Evolutionary conservation across 129 eudicot genomes (phyloP), one percentile per base, ranked within the genome.

Genomic region (Artemisia tridentata): DNA sequence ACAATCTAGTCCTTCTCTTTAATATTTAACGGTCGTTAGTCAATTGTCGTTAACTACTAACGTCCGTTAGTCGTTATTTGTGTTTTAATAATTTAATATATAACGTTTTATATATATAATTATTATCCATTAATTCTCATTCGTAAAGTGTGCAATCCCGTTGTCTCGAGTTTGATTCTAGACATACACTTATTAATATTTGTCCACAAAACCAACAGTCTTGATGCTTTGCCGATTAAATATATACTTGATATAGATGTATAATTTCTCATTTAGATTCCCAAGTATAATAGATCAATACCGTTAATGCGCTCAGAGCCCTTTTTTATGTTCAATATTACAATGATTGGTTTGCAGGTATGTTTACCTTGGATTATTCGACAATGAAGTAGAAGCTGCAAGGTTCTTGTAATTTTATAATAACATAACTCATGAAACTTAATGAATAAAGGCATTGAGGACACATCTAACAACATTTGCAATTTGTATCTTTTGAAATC

Each of bases 361-460:
- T 87, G 86, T 85, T 63, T 90, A 90, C 80, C 97, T 90, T 77
- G 95, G 97, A 73, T 85, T 87, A 87, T 87, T 85, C 89, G 88
- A 90, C 87, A 87, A 76, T 45, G 89, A 90, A 87, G 84, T 76
- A 79, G 91, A 90, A 79, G 97, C 95, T 80, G 97, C 97, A 85
- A 87, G 97, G 95, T 90, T 82, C 80, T 86, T 73, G 75, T 77
- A 71, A 78, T 63, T 50, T 38, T 54, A 71, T 80, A 72, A 56
- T 78, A 70, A 68, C 62, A 72, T 34, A 74, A 73, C 53, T 57
- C 75, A 51, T 70, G 48, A 76, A 68, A 76, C 64, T 63, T 71
- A 47, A 54, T 72, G 50, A 78, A 67, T 72, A 67, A 21, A 63
- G 6, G 41, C 63, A 46, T 43, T 46, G 2, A 54, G 46, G 57